Conservation (phyloP, 2,329 filamentous ascomycete genomes). For the Botrytis hyacinthi region DNA sequence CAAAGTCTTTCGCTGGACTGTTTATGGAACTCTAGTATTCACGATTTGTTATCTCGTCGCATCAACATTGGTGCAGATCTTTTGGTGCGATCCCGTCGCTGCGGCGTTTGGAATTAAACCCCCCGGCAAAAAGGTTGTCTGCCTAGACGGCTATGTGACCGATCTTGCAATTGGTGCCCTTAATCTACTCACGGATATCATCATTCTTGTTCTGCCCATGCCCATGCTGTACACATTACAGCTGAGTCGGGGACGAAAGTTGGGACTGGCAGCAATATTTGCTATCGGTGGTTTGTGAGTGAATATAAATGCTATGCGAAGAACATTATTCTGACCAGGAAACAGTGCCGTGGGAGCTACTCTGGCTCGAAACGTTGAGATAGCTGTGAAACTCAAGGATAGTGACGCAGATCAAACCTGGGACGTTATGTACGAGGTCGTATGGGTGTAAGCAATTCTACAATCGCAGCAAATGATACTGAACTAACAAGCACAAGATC, state of each 20-base stretch:
- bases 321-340: neutral
- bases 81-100: neutral
- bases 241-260: neutral
- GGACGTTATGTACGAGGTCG: neutral
- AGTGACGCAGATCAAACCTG: neutral
- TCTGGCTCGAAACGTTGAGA: neutral
- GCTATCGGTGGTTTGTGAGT: neutral
- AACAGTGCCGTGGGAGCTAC: neutral
- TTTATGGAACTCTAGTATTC: neutral
- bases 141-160: neutral
- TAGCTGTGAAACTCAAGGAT: neutral
- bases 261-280: neutral
- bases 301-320: neutral
- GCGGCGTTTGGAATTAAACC: neutral
- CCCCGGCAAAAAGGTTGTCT: neutral
- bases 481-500: neutral
- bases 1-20: neutral
- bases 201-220: neutral
- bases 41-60: neutral
- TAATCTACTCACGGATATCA: neutral
- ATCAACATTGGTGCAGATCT: neutral
- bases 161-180: neutral
- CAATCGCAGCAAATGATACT: neutral
- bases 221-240: neutral
- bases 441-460: neutral